phyloP scores from a whole-genome alignment of 495 filamentous ascomycete genomes.

The Jackrogersella minutella region DNA sequence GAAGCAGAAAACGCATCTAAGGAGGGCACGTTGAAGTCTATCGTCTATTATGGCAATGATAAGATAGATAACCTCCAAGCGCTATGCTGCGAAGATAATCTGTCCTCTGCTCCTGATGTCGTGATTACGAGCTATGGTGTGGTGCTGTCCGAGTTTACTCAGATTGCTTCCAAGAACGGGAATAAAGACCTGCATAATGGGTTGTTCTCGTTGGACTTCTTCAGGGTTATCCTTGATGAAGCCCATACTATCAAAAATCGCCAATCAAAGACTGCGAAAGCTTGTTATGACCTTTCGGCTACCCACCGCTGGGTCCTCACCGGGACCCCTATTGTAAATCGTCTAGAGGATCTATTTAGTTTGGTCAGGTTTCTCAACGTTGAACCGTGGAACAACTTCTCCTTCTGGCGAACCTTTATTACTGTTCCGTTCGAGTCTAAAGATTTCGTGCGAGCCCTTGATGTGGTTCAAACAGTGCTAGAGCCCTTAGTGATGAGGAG shows the following conservation, averaged over 20 bases:
- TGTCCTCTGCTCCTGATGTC: conserved; percentile 78
- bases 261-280: conserved; percentile 85
- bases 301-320: conserved; percentile 93
- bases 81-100: conserved; percentile 78
- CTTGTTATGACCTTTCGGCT: conserved; percentile 87
- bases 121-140: conserved; percentile 97
- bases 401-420: conserved; percentile 99
- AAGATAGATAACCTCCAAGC: conserved; percentile 77
- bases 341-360: conserved; percentile 95
- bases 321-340: conserved; percentile 96
- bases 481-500: conserved; percentile 94
- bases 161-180: conserved; percentile 64
- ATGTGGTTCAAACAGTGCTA: conserved; percentile 95
- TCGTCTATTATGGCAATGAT: conserved; percentile 91
- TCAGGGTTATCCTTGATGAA: conserved; percentile 93
- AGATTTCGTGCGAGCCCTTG: conserved; percentile 89
- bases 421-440: conserved; percentile 96
- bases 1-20: conserved; percentile 90
- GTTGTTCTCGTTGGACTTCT: conserved; percentile 90
- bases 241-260: conserved; percentile 95
- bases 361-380: conserved; percentile 90
- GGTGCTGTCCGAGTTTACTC: conserved; percentile 87
- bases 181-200: conserved; percentile 70
- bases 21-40: conserved; percentile 77
- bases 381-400: conserved; percentile 98